These are phyloP conservation scores for Solanum pimpinellifolium DNA, from an alignment of 257 asterid genomes.

Conservation along the genomic window DNA sequence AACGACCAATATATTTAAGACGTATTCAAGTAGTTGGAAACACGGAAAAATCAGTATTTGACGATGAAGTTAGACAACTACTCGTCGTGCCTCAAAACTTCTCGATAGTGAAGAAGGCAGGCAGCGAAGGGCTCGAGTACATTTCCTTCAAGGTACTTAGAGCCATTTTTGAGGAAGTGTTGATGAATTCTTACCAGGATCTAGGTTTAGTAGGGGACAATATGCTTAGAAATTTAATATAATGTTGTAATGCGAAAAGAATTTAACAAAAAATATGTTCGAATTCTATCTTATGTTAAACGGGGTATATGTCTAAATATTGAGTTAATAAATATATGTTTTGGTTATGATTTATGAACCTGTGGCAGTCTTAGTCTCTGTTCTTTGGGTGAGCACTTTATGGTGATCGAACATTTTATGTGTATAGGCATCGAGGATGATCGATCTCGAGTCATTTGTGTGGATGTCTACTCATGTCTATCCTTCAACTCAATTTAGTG, in stretches of 20 bases:
- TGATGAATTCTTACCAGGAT: not conserved
- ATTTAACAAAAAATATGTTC: not conserved
- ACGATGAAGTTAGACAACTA: no score
- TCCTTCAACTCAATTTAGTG: not conserved
- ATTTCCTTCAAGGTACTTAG: not conserved
- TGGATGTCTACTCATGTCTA: no score
- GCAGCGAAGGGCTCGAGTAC: no score
- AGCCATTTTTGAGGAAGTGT: not conserved
- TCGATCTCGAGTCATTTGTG: not conserved
- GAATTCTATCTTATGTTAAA: not conserved
- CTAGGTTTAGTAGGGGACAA: not conserved
- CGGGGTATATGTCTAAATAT: not conserved
- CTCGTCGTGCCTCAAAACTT: no score
- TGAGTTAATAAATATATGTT: not conserved
- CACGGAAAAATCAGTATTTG: no score
- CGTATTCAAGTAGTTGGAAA: no score
- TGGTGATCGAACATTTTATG: no score
- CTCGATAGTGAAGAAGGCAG: no score
- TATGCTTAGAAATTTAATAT: not conserved
- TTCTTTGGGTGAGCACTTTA: not conserved
- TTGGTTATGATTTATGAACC: not conserved
- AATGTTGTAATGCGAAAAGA: not conserved
- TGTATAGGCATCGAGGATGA: not conserved
- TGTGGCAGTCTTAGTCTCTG: not conserved
- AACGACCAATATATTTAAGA: no score